Base-by-base conservation (phyloP, 2,329 filamentous ascomycete genomes). In the Colletotrichum eremochloae region DNA sequence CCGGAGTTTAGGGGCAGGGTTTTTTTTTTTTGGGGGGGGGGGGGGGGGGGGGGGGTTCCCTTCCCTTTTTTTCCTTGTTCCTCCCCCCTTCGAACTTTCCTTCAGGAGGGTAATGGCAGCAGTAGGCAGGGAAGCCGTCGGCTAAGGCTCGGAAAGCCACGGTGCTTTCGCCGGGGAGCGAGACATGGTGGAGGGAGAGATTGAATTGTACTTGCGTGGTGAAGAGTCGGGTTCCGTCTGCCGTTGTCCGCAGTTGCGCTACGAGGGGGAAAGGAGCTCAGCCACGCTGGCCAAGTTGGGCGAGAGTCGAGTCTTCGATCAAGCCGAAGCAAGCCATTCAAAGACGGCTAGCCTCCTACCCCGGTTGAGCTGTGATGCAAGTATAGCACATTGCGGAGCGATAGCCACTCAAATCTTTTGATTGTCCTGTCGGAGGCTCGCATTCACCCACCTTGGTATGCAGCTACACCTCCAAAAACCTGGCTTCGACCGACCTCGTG, bases 251-350 rank as follows among this genome's bases (percentile, higher is more conserved):
- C 52, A 36, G 20, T 36, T 36, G 52, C 18, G 31, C 33, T n/a
- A 12, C 18, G 24, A 53, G 5, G 24, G 4, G 52, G 15, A 55
- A 33, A 6, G 31, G 12, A 11, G 64, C 55, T 67, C 44, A 61
- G 64, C 64, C 55, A 57, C 60, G 44, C 48, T 57, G 52, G 14
- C 50, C 15, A 55, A 66, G 36, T 31, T 52, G 24, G 50, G 38
- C 38, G 38, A 64, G 36, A 40, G 56, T 60, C 55, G 14, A 11
- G 50, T 63, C 50, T 6, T 68, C 63, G 63, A 60, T 46, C 63
- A 55, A 55, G 63, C 67, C 67, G 67, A 67, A n/a, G 63, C 55
- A 67, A 70, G 50, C 67, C 67, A 60, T 56, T 53, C 14, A 53
- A 18, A 29, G n/a, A 12, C n/a, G n/a, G 46, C n/a, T 24, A 50